A percentile compares a stretch with the other conserved stretches of the same genome.
Conservation (phyloP, 371 early-diverging fungal species). For the Mortierella sp. region DNA sequence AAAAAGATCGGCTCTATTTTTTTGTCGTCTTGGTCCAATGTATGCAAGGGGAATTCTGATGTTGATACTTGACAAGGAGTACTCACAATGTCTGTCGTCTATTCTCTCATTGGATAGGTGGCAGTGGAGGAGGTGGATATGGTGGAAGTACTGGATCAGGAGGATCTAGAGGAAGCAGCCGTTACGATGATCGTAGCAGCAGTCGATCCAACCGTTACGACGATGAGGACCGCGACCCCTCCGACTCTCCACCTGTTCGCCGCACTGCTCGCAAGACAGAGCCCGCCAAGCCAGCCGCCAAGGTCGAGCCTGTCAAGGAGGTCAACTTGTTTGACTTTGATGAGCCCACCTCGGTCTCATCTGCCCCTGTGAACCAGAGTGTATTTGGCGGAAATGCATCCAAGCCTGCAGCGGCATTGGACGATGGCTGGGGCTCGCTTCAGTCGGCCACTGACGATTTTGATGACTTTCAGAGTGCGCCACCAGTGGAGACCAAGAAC, state of each 20-base stretch:
- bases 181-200: slow-evolving; percentile 39
- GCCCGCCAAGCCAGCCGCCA: slow-evolving; percentile 35
- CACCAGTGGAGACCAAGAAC: slow-evolving; percentile 44
- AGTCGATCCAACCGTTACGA: slow-evolving; percentile 52
- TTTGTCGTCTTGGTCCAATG: not conserved
- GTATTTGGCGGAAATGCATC: slow-evolving; percentile 23
- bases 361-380: slow-evolving; percentile 23
- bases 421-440: slow-evolving; percentile 72
- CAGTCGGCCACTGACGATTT: slow-evolving; percentile 71
- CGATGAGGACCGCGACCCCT: slow-evolving; percentile 45
- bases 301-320: slow-evolving; percentile 61
- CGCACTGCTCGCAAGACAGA: slow-evolving; percentile 36
- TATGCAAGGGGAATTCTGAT: too few relatives aligned
- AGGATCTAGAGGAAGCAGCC: slow-evolving; percentile 27
- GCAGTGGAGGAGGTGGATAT: slow-evolving; percentile 21
- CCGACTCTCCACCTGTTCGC: slow-evolving; percentile 51
- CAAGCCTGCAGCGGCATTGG: slow-evolving; percentile 38
- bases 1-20: not conserved
- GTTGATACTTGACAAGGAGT: not conserved
- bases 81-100: not conserved
- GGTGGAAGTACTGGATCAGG: slow-evolving; percentile 22
- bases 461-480: slow-evolving; percentile 75
- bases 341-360: slow-evolving; percentile 49
- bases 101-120: not conserved
- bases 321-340: slow-evolving; percentile 76